phyloP scores from a whole-genome alignment of 306 rosid species.

The Lotus japonicus region DNA sequence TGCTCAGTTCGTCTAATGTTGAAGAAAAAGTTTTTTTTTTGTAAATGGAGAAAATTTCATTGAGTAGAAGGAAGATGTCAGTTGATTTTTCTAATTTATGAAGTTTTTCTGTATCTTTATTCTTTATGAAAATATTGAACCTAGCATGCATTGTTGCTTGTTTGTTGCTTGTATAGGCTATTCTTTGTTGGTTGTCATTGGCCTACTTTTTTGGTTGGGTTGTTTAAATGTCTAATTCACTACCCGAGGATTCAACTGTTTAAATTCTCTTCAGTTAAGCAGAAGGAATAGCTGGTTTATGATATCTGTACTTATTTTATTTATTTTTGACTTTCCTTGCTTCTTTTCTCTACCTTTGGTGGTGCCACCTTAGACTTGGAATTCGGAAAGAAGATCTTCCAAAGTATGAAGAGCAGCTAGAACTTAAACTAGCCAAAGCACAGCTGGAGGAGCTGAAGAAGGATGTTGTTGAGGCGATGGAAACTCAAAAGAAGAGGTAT shows the following conservation, averaged over 20 bases:
- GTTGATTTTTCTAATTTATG: neutral
- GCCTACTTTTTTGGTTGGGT: neutral
- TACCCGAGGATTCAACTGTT: neutral
- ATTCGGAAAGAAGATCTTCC: slow-evolving; percentile 66
- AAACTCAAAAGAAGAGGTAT: slow-evolving; percentile 88
- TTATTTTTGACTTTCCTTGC: neutral
- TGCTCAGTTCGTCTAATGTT: neutral
- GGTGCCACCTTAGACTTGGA: slow-evolving; percentile 50
- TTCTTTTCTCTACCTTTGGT: neutral
- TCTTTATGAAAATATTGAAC: neutral
- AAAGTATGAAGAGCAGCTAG: slow-evolving; percentile 75
- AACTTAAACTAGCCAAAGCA: slow-evolving; percentile 72
- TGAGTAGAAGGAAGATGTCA: neutral
- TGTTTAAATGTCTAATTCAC: neutral
- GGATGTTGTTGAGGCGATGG: slow-evolving; percentile 87
- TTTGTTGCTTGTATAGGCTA: neutral
- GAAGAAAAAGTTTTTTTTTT: neutral
- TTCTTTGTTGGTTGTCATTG: neutral
- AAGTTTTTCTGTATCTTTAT: neutral
- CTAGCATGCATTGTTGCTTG: neutral
- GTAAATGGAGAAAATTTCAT: neutral
- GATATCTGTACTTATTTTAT: neutral
- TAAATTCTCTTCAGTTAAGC: neutral
- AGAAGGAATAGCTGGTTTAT: slow-evolving; percentile 13
- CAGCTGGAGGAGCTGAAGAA: slow-evolving; percentile 80